These are phyloP conservation scores for Dimocarpus longan DNA, from an alignment of 345 rosid species.

Conservation along the genomic window DNA sequence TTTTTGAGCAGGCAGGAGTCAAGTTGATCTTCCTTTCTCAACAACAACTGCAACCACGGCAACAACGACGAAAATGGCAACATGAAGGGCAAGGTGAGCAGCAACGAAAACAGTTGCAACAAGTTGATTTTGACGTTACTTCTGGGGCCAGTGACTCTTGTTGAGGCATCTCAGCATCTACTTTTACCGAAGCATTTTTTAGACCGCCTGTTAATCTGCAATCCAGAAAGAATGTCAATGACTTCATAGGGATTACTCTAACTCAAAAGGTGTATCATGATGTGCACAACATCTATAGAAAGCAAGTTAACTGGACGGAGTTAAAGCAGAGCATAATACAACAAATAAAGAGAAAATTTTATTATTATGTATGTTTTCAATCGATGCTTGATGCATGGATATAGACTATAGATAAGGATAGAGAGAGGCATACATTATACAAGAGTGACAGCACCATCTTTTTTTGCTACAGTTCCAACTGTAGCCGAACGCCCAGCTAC, in stretches of 20 bases:
- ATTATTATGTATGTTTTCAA: neutral
- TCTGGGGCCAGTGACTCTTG: conserved; percentile 4
- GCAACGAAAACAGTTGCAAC: conserved; percentile 34
- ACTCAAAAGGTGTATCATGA: neutral
- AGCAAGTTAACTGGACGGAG: neutral
- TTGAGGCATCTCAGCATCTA: conserved; percentile 26
- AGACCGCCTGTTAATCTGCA: conserved; percentile 44
- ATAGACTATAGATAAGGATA: conserved; percentile 11
- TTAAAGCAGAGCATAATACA: neutral
- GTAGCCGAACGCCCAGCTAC: conserved; percentile 49
- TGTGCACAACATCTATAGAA: neutral
- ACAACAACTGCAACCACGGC: conserved; percentile 2
- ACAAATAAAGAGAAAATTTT: neutral
- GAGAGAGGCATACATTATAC: conserved; percentile 36
- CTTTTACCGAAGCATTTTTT: conserved; percentile 19
- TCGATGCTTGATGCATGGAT: neutral
- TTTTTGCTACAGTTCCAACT: conserved; percentile 43
- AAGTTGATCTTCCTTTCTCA: neutral
- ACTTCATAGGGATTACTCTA: neutral
- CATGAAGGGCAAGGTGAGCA: conserved; percentile 33
- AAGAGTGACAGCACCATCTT: conserved; percentile 32
- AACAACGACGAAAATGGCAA: conserved; percentile 1
- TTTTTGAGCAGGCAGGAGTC: neutral
- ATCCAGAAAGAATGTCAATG: conserved; percentile 3
- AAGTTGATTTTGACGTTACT: conserved; percentile 20